These are phyloP conservation scores for Geranomyces michiganensis DNA, from an alignment of 192 early-diverging fungal genomes.

Conservation along the genomic window DNA sequence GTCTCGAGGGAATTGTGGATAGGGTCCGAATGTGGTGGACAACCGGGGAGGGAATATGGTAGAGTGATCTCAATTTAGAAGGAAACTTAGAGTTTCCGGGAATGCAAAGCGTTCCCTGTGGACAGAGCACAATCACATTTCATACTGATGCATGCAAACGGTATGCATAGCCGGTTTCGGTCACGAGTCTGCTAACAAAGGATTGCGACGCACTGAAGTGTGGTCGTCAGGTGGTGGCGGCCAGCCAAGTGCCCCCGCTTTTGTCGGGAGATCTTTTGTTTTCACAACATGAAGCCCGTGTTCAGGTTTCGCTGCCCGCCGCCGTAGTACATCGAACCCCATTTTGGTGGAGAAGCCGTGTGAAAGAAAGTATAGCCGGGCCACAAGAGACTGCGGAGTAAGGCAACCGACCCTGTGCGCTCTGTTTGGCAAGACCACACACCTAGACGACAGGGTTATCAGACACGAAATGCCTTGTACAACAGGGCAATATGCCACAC, in stretches of 20 bases:
- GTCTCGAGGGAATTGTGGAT: constrained; percentile 59
- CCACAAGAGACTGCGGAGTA: constrained; percentile 58
- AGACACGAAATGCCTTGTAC: not conserved
- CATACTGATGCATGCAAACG: too few relatives aligned
- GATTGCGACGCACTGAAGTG: too few relatives aligned
- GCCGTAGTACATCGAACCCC: constrained; percentile 56
- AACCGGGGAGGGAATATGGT: constrained; percentile 45
- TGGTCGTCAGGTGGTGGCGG: not conserved
- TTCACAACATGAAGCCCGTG: constrained; percentile 59
- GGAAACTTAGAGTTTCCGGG: too few relatives aligned
- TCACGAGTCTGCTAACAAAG: too few relatives aligned
- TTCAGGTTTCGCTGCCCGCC: constrained; percentile 53
- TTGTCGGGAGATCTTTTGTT: too few relatives aligned
- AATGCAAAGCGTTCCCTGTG: too few relatives aligned
- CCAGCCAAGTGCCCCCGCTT: too few relatives aligned
- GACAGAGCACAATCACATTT: not conserved
- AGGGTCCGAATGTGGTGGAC: constrained; percentile 50
- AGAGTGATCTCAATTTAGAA: too few relatives aligned
- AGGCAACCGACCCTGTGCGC: constrained; percentile 44
- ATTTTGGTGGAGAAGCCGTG: constrained; percentile 46
- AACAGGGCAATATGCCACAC: constrained; percentile 17
- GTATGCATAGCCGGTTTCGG: too few relatives aligned
- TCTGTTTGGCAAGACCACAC: constrained; percentile 57
- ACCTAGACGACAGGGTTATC: too few relatives aligned
- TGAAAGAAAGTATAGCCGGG: constrained; percentile 61